A percentile compares a stretch with the other conserved stretches of the same genome.
These are phyloP conservation scores for Prunus salicina DNA, from an alignment of 306 rosid genomes.

Conservation along the genomic window DNA sequence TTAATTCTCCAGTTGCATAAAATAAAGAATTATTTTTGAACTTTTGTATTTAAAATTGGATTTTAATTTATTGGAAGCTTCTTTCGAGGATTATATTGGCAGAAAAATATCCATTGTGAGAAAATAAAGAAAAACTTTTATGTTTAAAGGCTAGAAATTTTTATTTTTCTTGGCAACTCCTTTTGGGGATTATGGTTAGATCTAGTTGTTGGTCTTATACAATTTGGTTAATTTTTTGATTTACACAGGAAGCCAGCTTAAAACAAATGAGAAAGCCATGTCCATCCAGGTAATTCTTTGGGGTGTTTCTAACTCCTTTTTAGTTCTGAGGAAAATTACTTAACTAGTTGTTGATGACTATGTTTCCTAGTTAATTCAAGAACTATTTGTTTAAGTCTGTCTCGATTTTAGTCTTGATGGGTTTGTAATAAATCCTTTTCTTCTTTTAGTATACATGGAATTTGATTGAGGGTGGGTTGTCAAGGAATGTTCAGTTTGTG, in stretches of 20 bases:
- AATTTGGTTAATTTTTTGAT: not conserved
- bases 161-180: not conserved
- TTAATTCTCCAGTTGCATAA: not conserved
- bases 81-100: not conserved
- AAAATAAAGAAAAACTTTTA: not conserved
- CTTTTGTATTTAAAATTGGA: not conserved
- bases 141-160: not conserved
- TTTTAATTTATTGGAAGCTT: not conserved
- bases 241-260: constrained; percentile 53
- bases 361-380: not conserved
- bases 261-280: constrained; percentile 54
- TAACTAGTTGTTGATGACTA: not conserved
- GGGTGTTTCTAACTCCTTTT: not conserved
- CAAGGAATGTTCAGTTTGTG: not conserved
- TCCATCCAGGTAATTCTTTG: constrained; percentile 36
- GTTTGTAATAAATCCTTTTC: not conserved
- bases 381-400: not conserved
- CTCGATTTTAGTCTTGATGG: not conserved
- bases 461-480: not conserved
- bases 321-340: not conserved
- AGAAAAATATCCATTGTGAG: not conserved
- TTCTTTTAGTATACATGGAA: not conserved
- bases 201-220: constrained; percentile 4
- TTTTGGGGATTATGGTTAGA: constrained; percentile 4
- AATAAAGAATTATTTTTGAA: not conserved